These are phyloP conservation scores for Fusarium sp. DNA, from an alignment of 2,329 filamentous ascomycete genomes.

Conservation along the genomic window DNA sequence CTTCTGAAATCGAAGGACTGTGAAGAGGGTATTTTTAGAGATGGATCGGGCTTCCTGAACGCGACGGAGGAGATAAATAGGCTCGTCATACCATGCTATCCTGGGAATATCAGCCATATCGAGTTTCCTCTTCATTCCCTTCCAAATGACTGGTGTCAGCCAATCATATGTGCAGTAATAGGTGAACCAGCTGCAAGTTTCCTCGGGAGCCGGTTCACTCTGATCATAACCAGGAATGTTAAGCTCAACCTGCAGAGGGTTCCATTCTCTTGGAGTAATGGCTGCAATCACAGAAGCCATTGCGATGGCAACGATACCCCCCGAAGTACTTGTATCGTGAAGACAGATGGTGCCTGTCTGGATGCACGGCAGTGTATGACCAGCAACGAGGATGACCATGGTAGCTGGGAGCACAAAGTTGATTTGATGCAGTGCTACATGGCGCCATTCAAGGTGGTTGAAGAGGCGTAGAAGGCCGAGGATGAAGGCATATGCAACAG, in stretches of 20 bases:
- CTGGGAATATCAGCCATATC: constrained; percentile 61
- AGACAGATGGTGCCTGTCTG: constrained; percentile 51
- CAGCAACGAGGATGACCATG: constrained; percentile 52
- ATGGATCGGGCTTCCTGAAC: constrained; percentile 58
- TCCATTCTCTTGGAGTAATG: constrained; percentile 63
- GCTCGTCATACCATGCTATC: constrained; percentile 68
- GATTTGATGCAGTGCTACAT: constrained; percentile 60
- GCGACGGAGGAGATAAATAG: constrained; percentile 58
- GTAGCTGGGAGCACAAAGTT: constrained; percentile 58
- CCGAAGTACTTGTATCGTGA: constrained; percentile 49
- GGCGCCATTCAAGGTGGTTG: constrained; percentile 58
- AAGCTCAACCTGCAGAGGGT: constrained; percentile 56
- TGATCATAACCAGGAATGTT: constrained; percentile 54
- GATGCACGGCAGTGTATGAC: constrained; percentile 58
- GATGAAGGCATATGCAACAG: constrained; percentile 56
- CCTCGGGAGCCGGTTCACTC: constrained; percentile 61
- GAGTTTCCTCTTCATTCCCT: constrained; percentile 58
- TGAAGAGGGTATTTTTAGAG: constrained; percentile 59
- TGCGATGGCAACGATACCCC: constrained; percentile 53
- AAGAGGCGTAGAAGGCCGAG: constrained; percentile 58
- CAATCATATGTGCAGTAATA: constrained; percentile 65
- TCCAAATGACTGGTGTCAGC: constrained; percentile 62
- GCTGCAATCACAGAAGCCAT: constrained; percentile 56
- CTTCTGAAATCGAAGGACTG: constrained; percentile 57
- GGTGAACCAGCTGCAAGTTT: constrained; percentile 65